phyloP scores from a whole-genome alignment of 1,284 basidiomycete species.

The Porogramme epimiltina region DNA sequence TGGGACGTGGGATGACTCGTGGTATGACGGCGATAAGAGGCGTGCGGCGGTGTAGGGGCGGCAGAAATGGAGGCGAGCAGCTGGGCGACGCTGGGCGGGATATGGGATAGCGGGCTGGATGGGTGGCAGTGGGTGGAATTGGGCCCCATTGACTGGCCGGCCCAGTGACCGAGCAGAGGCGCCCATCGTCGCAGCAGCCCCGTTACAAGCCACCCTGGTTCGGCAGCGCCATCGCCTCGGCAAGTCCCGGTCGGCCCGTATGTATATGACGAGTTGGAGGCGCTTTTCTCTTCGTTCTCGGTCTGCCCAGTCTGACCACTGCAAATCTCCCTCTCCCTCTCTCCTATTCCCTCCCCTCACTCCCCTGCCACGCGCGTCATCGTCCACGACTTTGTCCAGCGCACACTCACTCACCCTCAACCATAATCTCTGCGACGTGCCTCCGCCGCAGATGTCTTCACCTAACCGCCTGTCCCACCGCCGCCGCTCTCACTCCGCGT shows the following conservation, averaged over 20 bases:
- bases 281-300: not conserved
- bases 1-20: no score
- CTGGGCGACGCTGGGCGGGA: no score
- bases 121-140: no score
- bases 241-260: not conserved
- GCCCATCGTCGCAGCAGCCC: no score
- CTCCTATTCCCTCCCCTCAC: slow-evolving; percentile 26
- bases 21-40: no score
- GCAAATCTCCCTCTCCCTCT: slow-evolving; percentile 56
- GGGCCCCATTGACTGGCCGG: no score
- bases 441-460: slow-evolving; percentile 22
- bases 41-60: no score
- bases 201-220: no score
- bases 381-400: not conserved
- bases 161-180: no score
- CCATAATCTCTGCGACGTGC: not conserved
- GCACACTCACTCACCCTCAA: not conserved
- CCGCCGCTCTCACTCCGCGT: slow-evolving; percentile 59
- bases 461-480: slow-evolving; percentile 41
- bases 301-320: not conserved
- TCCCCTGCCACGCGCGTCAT: not conserved
- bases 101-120: no score
- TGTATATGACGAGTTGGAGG: not conserved
- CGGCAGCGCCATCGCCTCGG: not conserved
- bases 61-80: no score